Evolutionary conservation across 768 basidiomycete species (phyloP).

Genomic region (Fistulinella prunicolor): DNA sequence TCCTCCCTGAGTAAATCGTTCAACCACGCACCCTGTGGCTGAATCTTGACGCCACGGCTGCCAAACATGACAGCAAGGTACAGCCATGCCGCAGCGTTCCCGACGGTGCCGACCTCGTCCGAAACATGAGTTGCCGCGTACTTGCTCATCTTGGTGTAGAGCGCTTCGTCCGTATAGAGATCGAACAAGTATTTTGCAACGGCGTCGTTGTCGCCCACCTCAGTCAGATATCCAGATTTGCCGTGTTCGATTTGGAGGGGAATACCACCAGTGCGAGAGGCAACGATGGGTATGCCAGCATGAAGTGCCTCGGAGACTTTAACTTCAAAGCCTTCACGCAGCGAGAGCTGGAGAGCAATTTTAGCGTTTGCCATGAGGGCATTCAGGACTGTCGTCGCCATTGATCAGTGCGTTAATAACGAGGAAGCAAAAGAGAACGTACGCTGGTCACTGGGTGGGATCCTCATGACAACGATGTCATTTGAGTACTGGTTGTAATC

Average conservation of each 20-base stretch:
- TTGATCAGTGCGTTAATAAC: constrained; percentile 3
- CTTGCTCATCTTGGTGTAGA: constrained; percentile 61
- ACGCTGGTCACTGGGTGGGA: constrained; percentile 85
- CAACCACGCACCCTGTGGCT: constrained; percentile 81
- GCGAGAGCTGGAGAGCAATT: constrained; percentile 88
- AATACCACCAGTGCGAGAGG: constrained; percentile 85
- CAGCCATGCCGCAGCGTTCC: constrained; percentile 66
- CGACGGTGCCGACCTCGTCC: constrained; percentile 83
- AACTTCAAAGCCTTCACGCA: constrained; percentile 95
- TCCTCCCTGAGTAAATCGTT: constrained; percentile 78
- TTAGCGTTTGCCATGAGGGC: constrained; percentile 86
- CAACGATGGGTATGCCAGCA: constrained; percentile 83
- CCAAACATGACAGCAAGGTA: constrained; percentile 76
- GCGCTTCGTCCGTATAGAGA: constrained; percentile 68
- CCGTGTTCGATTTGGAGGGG: constrained; percentile 89
- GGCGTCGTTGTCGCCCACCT: constrained; percentile 67
- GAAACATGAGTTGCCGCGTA: constrained; percentile 75
- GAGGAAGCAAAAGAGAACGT: constrained; percentile 26
- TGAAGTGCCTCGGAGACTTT: constrained; percentile 96
- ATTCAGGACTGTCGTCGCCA: constrained; percentile 60
- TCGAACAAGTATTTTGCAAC: constrained; percentile 78
- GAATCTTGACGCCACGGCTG: constrained; percentile 67
- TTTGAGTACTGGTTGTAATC: constrained; percentile 51
- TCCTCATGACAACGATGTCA: constrained; percentile 74
- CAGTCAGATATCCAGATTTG: constrained; percentile 83